Evolutionary conservation across 2,329 filamentous ascomycete genomes (phyloP).

Genomic region (Raffaelea ambrosiae): DNA sequence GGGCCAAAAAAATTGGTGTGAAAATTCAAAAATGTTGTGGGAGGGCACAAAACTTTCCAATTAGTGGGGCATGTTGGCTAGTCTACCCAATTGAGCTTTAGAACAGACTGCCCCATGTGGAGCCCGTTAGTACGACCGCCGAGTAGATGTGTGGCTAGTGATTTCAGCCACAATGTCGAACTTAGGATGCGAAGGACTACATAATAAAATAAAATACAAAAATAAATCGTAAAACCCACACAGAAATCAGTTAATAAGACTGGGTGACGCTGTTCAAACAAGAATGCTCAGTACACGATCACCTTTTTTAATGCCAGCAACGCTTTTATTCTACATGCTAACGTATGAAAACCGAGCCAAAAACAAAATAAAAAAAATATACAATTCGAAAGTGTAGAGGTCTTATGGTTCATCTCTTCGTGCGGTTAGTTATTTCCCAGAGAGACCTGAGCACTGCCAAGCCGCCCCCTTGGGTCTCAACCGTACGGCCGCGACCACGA

Average conservation of each 20-base stretch:
- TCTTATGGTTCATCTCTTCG: neutral
- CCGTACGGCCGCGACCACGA: constrained; percentile 62
- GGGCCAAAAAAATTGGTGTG: constrained; percentile 7
- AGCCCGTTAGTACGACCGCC: no score
- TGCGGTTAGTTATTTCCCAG: constrained; percentile 40
- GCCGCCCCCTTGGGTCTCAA: constrained; percentile 82
- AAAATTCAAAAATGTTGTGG: constrained; percentile 12
- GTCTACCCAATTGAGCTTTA: neutral
- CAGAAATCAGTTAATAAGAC: no score
- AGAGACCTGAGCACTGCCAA: constrained; percentile 68
- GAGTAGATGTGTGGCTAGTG: neutral
- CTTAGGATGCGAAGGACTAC: no score
- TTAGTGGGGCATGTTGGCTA: neutral
- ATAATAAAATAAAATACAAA: no score
- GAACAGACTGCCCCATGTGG: no score
- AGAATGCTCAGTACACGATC: no score
- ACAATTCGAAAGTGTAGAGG: neutral
- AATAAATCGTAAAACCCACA: no score
- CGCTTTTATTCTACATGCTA: no score
- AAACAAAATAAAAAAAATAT: neutral
- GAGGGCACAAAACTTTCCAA: constrained; percentile 10
- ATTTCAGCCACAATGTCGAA: neutral
- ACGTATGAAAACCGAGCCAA: neutral
- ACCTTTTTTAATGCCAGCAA: no score
- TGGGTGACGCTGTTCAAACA: no score